A percentile compares a stretch with the other conserved stretches of the same genome.
Evolutionary conservation across 192 early-diverging fungal genomes (phyloP).

Genomic region (Umbelopsis vinacea): DNA sequence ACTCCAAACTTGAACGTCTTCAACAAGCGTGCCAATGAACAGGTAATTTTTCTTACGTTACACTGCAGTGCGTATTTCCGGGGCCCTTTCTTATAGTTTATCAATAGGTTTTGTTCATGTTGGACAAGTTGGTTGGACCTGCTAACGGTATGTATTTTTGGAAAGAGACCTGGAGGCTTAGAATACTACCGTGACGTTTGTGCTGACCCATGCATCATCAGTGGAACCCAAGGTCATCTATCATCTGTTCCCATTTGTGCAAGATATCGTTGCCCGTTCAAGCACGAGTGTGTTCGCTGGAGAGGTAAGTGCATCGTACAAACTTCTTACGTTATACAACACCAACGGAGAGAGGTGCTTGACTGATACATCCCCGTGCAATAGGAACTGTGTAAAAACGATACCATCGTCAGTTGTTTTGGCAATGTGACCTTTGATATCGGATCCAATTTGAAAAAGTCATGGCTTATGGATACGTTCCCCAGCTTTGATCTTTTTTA

Average conservation of each 20-base stretch:
- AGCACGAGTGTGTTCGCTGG: conserved; percentile 18
- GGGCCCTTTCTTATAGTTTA: background rate
- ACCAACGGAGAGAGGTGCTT: background rate
- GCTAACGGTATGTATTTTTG: background rate
- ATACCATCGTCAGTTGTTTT: conserved; percentile 6
- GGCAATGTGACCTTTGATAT: conserved; percentile 6
- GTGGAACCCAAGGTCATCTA: conserved; percentile 5
- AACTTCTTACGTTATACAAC: background rate
- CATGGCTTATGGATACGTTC: conserved; percentile 7
- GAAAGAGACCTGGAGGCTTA: background rate
- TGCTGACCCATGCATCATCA: background rate
- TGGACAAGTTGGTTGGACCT: conserved; percentile 7
- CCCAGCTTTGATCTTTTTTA: background rate
- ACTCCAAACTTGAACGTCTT: conserved; percentile 6
- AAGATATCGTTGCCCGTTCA: background rate
- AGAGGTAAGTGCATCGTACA: background rate
- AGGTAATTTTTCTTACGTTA: background rate
- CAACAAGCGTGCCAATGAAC: conserved; percentile 5
- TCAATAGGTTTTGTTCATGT: background rate
- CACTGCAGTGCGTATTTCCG: too few species aligned
- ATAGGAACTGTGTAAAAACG: conserved; percentile 9
- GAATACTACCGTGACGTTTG: background rate
- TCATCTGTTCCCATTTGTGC: conserved; percentile 7
- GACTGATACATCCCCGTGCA: background rate
- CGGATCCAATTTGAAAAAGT: conserved; percentile 3